Evolutionary conservation across 2,329 filamentous ascomycete genomes (phyloP), one percentile per base, ranked within the genome.

Genomic region (Claviceps purpurea): DNA sequence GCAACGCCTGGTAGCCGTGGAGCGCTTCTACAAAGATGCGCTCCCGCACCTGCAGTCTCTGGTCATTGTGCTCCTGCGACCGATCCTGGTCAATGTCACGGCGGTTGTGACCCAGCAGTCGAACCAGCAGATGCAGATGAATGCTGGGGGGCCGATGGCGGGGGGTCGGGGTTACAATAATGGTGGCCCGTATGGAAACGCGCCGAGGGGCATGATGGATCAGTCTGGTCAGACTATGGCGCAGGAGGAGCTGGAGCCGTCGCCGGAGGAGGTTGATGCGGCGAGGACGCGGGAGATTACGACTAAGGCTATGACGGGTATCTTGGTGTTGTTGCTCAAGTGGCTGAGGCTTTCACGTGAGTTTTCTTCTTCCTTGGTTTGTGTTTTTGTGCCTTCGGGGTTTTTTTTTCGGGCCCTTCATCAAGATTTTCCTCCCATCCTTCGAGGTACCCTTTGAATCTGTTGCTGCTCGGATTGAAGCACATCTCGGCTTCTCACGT

Each of bases 261-360:
- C 78, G 0, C 71, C 82, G 3, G 89, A 94, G 54, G 89, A 96
- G 60, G 69, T 95, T 16, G 90, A 97, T 65, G 82, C 84, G 42
- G 77, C 87, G 51, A 79, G 94, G 49, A 83, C 81, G 16, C 81
- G 91, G 52, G 93, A 98, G 66, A 90, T 98, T 50, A 85, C 85
- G 13, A 82, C 85, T 26, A 97, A 97, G 68, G 91, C 91, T 0
- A 84, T 95, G 22, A 93, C 89, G n/a, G 90, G 87, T 1, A 85
- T 89, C 52, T 70, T 98, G 30, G 72, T 98, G 30, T 73, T 95
- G n/a, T 69, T 97, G 45, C 65, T 97, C 55, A 98, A 97, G 68
- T 98, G 93, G 93, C 85, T 97, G 61, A 94, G 95, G 65, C 74
- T 95, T 51, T 96, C 89, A 53, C 93, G 89, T 94, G 73, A 73